Evolutionary conservation across 352 stramenopile species (phyloP).

Genomic region (Globisporangium spinosum): DNA sequence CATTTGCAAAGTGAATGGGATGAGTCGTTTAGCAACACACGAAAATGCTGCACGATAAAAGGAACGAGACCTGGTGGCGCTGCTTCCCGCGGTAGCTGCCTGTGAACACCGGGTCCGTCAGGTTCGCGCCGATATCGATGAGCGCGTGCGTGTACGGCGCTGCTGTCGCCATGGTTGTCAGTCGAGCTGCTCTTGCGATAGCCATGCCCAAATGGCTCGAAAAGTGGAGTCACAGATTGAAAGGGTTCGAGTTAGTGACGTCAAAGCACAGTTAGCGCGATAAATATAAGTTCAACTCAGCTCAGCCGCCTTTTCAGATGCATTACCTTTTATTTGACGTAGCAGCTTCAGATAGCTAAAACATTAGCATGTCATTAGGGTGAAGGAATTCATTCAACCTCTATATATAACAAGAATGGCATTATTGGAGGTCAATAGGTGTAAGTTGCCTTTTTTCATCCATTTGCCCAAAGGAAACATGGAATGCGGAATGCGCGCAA

Average conservation of each 20-base stretch:
- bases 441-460: conserved; percentile 12
- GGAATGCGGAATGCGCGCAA: conserved; percentile 10
- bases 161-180: conserved; percentile 9
- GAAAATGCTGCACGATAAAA: background rate
- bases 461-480: conserved; percentile 8
- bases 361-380: too few species aligned
- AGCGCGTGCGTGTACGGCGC: conserved; percentile 22
- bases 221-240: background rate
- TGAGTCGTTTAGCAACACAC: background rate
- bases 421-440: background rate
- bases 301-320: background rate
- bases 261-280: background rate
- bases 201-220: background rate
- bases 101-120: conserved; percentile 90
- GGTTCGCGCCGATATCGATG: conserved; percentile 94
- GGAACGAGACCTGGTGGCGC: conserved; percentile 75
- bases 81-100: conserved; percentile 89
- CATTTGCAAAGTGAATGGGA: background rate
- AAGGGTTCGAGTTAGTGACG: conserved; percentile 1
- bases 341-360: background rate
- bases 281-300: background rate
- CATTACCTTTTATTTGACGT: background rate
- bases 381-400: too few species aligned
- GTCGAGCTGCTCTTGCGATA: background rate
- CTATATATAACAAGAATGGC: too few species aligned